phyloP scores from a whole-genome alignment of 1,284 basidiomycete genomes.

The Malassezia yamatoensis region DNA sequence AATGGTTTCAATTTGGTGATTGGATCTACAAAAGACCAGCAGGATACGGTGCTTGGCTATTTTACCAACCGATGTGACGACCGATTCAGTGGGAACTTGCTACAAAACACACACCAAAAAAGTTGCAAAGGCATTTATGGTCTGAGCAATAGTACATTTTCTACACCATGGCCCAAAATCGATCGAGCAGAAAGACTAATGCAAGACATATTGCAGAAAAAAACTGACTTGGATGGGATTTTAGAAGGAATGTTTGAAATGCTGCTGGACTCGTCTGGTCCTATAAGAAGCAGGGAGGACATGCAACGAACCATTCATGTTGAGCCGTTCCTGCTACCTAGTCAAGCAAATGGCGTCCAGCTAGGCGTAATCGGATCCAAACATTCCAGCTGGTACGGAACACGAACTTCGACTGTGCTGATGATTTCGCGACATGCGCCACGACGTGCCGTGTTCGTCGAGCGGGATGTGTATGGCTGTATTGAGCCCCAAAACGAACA shows the following conservation, averaged over 20 bases:
- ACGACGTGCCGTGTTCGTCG: conserved; percentile 6
- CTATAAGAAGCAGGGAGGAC: background rate
- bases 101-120: background rate
- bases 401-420: conserved; percentile 13
- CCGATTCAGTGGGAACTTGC: background rate
- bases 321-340: conserved; percentile 3
- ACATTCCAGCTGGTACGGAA: conserved; percentile 12
- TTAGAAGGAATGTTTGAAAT: conserved; percentile 5
- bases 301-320: conserved; percentile 11
- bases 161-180: conserved; percentile 14
- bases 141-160: conserved; percentile 13
- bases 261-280: background rate
- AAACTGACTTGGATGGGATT: background rate
- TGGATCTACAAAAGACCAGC: background rate
- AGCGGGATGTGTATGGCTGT: conserved; percentile 10
- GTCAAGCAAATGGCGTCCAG: background rate
- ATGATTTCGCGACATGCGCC: conserved; percentile 5
- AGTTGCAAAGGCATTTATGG: background rate
- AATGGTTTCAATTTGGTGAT: conserved; percentile 10
- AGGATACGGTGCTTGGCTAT: background rate
- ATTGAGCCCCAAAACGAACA: background rate
- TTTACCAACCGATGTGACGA: conserved; percentile 10
- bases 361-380: background rate
- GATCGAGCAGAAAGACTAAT: background rate
- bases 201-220: background rate